Conservation (phyloP, 768 basidiomycete genomes). For the Termitomyces sp. region DNA sequence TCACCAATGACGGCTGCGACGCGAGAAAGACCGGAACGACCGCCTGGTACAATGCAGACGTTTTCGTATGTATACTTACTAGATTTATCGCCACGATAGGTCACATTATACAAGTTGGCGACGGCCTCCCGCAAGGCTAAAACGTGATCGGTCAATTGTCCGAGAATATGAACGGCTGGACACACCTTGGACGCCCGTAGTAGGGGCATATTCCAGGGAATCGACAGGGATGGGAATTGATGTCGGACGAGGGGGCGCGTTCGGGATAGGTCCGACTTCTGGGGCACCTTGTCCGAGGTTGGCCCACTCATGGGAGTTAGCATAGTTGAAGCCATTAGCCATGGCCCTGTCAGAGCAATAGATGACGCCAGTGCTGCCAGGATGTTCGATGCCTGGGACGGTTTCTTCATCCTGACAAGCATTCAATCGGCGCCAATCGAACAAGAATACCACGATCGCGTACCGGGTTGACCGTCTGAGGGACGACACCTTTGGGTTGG, state of each 20-base stretch:
- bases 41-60: slow-evolving; percentile 92
- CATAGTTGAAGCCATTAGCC: slow-evolving; percentile 87
- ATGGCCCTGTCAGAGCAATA: slow-evolving; percentile 95
- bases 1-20: slow-evolving; percentile 90
- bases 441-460: slow-evolving; percentile 15
- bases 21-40: slow-evolving; percentile 83
- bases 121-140: slow-evolving; percentile 83
- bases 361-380: slow-evolving; percentile 58
- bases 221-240: slow-evolving; percentile 64
- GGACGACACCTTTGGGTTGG: slow-evolving; percentile 55
- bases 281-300: slow-evolving; percentile 93
- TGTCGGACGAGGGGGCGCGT: slow-evolving; percentile 60
- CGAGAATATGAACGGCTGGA: neutral
- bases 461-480: slow-evolving; percentile 70
- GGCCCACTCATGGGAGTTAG: slow-evolving; percentile 75
- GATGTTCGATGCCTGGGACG: slow-evolving; percentile 82
- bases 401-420: slow-evolving; percentile 75
- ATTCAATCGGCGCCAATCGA: neutral
- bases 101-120: slow-evolving; percentile 83
- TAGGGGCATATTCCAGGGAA: slow-evolving; percentile 86
- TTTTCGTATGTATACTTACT: slow-evolving; percentile 92
- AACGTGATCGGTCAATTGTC: neutral
- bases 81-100: slow-evolving; percentile 74
- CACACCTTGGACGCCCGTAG: slow-evolving; percentile 81
- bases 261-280: slow-evolving; percentile 81